These are phyloP conservation scores for Neurospora cerealis DNA, from an alignment of 495 filamentous ascomycete species.

Conservation along the genomic window DNA sequence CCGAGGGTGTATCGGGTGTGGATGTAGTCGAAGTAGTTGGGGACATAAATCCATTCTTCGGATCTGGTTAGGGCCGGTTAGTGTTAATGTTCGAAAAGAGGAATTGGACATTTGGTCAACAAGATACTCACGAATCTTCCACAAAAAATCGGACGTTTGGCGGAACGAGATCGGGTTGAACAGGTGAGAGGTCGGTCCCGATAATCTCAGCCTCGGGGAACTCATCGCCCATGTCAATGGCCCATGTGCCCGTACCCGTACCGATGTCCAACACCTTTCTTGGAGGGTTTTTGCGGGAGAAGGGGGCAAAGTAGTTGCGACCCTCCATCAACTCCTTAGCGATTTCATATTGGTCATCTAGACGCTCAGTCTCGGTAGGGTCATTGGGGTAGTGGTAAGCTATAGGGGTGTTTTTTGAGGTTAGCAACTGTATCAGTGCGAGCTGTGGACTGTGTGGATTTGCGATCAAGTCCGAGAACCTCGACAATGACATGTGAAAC, in stretches of 20 bases:
- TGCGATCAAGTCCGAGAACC: not conserved
- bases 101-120: conserved; percentile 31
- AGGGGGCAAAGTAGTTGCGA: conserved; percentile 49
- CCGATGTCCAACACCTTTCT: conserved; percentile 56
- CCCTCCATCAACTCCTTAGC: conserved; percentile 43
- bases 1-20: conserved; percentile 38
- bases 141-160: conserved; percentile 37
- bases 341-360: conserved; percentile 53
- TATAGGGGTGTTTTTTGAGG: conserved; percentile 11
- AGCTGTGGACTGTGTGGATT: not conserved
- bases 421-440: not conserved
- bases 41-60: conserved; percentile 15
- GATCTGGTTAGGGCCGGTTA: conserved; percentile 25
- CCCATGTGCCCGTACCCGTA: conserved; percentile 52
- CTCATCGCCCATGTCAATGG: conserved; percentile 35
- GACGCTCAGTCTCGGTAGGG: conserved; percentile 38
- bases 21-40: conserved; percentile 34
- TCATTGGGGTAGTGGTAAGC: conserved; percentile 56
- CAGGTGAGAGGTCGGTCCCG: conserved; percentile 32
- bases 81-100: conserved; percentile 18
- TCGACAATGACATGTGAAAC: not conserved
- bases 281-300: conserved; percentile 32
- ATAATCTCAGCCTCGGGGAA: conserved; percentile 32
- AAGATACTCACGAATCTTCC: conserved; percentile 31
- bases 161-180: conserved; percentile 34